phyloP scores from a whole-genome alignment of 2,329 filamentous ascomycete genomes.

The Podosphaera fusca region DNA sequence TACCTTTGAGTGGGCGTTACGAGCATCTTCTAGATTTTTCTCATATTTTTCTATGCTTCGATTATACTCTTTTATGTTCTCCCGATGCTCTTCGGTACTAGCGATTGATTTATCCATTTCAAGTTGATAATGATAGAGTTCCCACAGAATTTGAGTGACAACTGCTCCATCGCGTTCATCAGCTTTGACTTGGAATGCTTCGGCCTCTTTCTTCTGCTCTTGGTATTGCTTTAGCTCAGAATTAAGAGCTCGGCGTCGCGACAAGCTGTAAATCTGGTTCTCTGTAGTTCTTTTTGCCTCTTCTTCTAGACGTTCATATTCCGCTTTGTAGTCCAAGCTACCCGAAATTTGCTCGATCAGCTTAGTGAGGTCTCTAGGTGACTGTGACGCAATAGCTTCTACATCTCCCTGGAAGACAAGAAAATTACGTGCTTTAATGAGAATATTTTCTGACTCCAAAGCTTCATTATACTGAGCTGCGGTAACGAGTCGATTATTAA shows the following conservation, averaged over 20 bases:
- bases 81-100: slow-evolving; percentile 80
- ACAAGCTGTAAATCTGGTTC: slow-evolving; percentile 69
- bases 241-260: slow-evolving; percentile 80
- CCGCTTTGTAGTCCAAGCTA: slow-evolving; percentile 77
- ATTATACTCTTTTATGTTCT: slow-evolving; percentile 79
- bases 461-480: slow-evolving; percentile 86
- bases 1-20: slow-evolving; percentile 59
- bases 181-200: slow-evolving; percentile 76
- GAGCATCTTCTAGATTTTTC: slow-evolving; percentile 54
- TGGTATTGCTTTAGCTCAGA: slow-evolving; percentile 95
- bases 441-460: slow-evolving; percentile 78
- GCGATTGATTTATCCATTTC: slow-evolving; percentile 79
- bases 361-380: slow-evolving; percentile 75
- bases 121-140: slow-evolving; percentile 83
- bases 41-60: slow-evolving; percentile 75
- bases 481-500: slow-evolving; percentile 76
- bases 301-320: slow-evolving; percentile 76
- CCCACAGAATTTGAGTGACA: slow-evolving; percentile 87
- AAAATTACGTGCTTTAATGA: slow-evolving; percentile 96
- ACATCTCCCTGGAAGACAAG: slow-evolving; percentile 97
- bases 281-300: slow-evolving; percentile 73
- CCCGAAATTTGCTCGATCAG: slow-evolving; percentile 96
- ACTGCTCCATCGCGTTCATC: slow-evolving; percentile 80
- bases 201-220: slow-evolving; percentile 87
- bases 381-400: slow-evolving; percentile 87